A percentile compares a stretch with the other conserved stretches of the same genome.
Evolutionary conservation across 441 rosid genomes (phyloP).

Genomic region (Brassica hybrid): DNA sequence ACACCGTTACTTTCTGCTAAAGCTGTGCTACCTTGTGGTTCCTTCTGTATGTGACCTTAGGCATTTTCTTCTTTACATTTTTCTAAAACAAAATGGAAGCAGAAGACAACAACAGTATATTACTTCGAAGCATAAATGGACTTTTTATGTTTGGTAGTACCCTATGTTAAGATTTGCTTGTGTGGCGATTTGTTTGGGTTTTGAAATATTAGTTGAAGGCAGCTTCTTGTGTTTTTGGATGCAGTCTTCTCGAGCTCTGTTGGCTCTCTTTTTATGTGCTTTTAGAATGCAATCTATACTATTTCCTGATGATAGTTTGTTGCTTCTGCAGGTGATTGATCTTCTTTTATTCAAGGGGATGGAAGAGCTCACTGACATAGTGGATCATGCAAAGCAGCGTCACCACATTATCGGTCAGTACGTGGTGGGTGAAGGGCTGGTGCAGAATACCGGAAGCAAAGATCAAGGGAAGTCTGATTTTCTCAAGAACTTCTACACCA

Average conservation of each 20-base stretch:
- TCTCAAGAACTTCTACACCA: slow-evolving; percentile 84
- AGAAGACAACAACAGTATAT: not conserved
- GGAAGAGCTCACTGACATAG: slow-evolving; percentile 86
- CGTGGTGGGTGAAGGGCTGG: slow-evolving; percentile 74
- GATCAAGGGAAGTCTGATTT: slow-evolving; percentile 79
- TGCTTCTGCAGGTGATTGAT: slow-evolving; percentile 85
- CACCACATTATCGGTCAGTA: slow-evolving; percentile 96
- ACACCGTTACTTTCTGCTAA: no score
- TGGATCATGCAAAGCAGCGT: slow-evolving; percentile 96
- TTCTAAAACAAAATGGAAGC: not conserved
- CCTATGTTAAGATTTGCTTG: not conserved
- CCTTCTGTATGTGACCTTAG: slow-evolving; percentile 7
- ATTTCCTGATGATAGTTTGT: slow-evolving; percentile 26
- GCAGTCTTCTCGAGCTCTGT: not conserved
- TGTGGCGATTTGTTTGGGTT: not conserved
- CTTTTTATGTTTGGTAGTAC: not conserved
- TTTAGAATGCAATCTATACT: not conserved
- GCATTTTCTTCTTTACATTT: slow-evolving; percentile 4
- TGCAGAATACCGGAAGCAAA: slow-evolving; percentile 70
- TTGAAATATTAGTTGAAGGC: not conserved
- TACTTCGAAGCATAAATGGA: not conserved
- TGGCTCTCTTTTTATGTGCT: not conserved
- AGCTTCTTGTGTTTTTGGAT: not conserved
- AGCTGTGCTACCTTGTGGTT: not conserved
- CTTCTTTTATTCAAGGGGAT: slow-evolving; percentile 86